A percentile compares a stretch with the other conserved stretches of the same genome.
These are phyloP conservation scores for Chaetomium globosum DNA, from an alignment of 2,329 filamentous ascomycete genomes.

Conservation along the genomic window DNA sequence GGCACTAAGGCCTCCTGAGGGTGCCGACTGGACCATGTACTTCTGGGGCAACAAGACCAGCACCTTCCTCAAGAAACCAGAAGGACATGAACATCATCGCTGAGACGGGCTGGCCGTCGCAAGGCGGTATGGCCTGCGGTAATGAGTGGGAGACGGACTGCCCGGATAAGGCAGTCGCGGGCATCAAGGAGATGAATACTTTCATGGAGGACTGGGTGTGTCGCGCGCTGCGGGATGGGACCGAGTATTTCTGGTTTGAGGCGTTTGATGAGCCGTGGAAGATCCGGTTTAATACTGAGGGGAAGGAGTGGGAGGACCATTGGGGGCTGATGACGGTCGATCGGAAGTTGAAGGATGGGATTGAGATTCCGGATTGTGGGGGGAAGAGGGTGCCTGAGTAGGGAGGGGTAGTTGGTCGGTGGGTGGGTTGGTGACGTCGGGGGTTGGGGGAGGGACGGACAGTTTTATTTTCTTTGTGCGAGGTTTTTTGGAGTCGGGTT, in stretches of 20 bases:
- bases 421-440: not conserved
- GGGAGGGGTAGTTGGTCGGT: not conserved
- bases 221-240: slow-evolving; percentile 74
- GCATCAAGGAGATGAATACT: slow-evolving; percentile 77
- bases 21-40: slow-evolving; percentile 76
- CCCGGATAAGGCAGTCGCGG: slow-evolving; percentile 70
- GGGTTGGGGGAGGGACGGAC: no score
- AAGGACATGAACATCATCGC: slow-evolving; percentile 74
- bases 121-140: slow-evolving; percentile 79
- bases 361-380: slow-evolving; percentile 84
- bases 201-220: slow-evolving; percentile 89
- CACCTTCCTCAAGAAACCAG: slow-evolving; percentile 64
- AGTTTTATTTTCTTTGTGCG: not conserved
- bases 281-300: slow-evolving; percentile 66
- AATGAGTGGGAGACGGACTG: slow-evolving; percentile 55
- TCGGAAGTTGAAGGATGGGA: slow-evolving; percentile 78
- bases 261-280: slow-evolving; percentile 99
- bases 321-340: slow-evolving; percentile 90
- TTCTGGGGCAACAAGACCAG: slow-evolving; percentile 79
- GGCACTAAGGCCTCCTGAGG: slow-evolving; percentile 69
- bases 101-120: slow-evolving; percentile 88
- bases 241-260: slow-evolving; percentile 96
- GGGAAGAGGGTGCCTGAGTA: slow-evolving; percentile 62
- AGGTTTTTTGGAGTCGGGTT: not conserved
- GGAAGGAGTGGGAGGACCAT: slow-evolving; percentile 87